Percentiles rank a stretch among this genome's conserved stretches.
Evolutionary conservation across 2,329 filamentous ascomycete genomes (phyloP).

Genomic region (Trichoderma harzianum): DNA sequence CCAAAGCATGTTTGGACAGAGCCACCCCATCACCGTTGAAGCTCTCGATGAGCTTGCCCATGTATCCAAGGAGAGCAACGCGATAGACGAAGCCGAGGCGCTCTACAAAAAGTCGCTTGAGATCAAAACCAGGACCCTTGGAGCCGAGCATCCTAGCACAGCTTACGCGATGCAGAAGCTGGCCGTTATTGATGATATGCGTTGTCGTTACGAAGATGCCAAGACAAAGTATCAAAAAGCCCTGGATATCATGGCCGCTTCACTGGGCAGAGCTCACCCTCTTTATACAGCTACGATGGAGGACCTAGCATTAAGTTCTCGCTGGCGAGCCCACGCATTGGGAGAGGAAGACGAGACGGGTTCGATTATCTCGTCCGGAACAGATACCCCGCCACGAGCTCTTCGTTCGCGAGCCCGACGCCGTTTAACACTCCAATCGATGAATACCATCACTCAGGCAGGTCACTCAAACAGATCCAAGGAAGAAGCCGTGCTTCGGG

Average conservation of each 20-base stretch:
- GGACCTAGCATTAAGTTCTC: conserved; percentile 25
- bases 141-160: conserved; percentile 25
- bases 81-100: conserved; percentile 29
- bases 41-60: conserved; percentile 29
- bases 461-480: not conserved
- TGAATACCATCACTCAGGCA: not conserved
- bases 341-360: conserved; percentile 6
- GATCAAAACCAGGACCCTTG: conserved; percentile 24
- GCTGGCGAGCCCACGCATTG: conserved; percentile 19
- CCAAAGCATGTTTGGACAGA: conserved; percentile 26
- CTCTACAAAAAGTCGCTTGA: conserved; percentile 28
- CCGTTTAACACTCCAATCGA: conserved; percentile 3
- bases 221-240: conserved; percentile 24
- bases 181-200: conserved; percentile 27
- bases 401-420: conserved; percentile 2
- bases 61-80: conserved; percentile 24
- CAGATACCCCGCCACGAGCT: not conserved
- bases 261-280: conserved; percentile 25
- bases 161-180: conserved; percentile 27
- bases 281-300: conserved; percentile 25
- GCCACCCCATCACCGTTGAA: conserved; percentile 28
- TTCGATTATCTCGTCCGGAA: not conserved
- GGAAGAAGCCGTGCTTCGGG: conserved; percentile 18
- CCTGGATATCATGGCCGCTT: conserved; percentile 23
- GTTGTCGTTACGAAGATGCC: conserved; percentile 23